These are phyloP conservation scores for Trichosporon sp. DNA, from an alignment of 1,284 basidiomycete species.

Conservation along the genomic window DNA sequence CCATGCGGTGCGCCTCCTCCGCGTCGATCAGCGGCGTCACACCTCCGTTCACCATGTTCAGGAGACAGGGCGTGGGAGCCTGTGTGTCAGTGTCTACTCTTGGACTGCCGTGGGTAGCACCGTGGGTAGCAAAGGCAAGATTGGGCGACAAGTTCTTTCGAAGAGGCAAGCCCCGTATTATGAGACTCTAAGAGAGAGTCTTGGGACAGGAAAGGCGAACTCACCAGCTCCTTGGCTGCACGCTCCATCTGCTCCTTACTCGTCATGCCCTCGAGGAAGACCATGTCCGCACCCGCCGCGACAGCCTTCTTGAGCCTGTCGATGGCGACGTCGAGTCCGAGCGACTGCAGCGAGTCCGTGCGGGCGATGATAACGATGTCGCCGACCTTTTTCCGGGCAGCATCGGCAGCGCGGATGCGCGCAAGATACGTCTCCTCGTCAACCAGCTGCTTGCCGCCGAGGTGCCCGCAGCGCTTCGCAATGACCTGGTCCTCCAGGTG, in stretches of 20 bases:
- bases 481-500: slow-evolving; percentile 81
- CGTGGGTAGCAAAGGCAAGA: too few relatives aligned
- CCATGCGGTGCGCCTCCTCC: slow-evolving; percentile 11
- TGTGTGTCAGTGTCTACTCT: background rate
- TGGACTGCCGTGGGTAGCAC: slow-evolving; percentile 20
- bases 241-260: slow-evolving; percentile 60
- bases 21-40: slow-evolving; percentile 66
- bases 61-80: slow-evolving; percentile 52
- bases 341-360: slow-evolving; percentile 71
- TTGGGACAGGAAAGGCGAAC: slow-evolving; percentile 55
- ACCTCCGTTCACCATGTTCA: slow-evolving; percentile 70
- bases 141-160: too few relatives aligned
- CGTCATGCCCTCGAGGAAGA: slow-evolving; percentile 75
- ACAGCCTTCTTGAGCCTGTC: slow-evolving; percentile 52
- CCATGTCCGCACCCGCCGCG: slow-evolving; percentile 65
- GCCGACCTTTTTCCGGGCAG: slow-evolving; percentile 61
- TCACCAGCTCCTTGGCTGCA: slow-evolving; percentile 61
- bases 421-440: slow-evolving; percentile 35
- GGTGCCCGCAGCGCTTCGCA: slow-evolving; percentile 73
- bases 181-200: background rate
- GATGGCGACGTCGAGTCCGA: slow-evolving; percentile 53
- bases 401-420: slow-evolving; percentile 68
- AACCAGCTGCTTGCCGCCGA: slow-evolving; percentile 72
- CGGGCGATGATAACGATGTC: slow-evolving; percentile 75
- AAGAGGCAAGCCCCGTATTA: too few relatives aligned